Percentiles rank a stretch among this genome's conserved stretches.
phyloP scores from a whole-genome alignment of 257 asterid species.

The Nicotiana tomentosiformis region DNA sequence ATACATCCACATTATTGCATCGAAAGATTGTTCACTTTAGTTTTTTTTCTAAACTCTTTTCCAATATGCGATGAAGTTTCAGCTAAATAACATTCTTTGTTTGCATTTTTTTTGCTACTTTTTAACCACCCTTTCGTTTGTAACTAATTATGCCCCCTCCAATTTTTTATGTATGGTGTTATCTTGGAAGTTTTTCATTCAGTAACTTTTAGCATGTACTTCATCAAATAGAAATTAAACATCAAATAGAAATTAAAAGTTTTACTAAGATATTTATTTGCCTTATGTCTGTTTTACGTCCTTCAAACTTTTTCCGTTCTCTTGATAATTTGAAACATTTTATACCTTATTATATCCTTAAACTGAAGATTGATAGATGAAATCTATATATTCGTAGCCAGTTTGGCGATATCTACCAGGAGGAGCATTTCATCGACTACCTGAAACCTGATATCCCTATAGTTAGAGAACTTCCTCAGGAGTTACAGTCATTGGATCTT shows the following conservation, averaged over 20 bases:
- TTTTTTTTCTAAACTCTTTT: background rate
- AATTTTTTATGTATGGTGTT: background rate
- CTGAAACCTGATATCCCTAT: slow-evolving; percentile 75
- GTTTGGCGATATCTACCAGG: slow-evolving; percentile 97
- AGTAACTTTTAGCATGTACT: background rate
- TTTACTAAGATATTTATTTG: background rate
- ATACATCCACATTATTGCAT: background rate
- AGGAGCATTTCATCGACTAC: slow-evolving; percentile 84
- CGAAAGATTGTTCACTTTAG: background rate
- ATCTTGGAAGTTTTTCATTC: background rate
- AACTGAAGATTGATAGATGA: slow-evolving; percentile 33
- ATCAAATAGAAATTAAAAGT: background rate
- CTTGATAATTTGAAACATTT: background rate
- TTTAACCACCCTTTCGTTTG: background rate
- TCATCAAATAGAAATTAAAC: background rate
- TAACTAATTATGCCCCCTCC: background rate
- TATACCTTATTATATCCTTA: slow-evolving; percentile 10
- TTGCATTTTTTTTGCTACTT: background rate
- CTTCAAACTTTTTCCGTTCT: background rate
- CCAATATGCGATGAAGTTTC: background rate
- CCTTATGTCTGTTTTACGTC: background rate
- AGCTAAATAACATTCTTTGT: background rate
- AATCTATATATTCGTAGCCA: slow-evolving; percentile 74
- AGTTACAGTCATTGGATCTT: slow-evolving; percentile 77
- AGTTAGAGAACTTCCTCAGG: slow-evolving; percentile 80